phyloP scores from a whole-genome alignment of 176 grass and related monocot genomes.

The Tuctoria greenei region DNA sequence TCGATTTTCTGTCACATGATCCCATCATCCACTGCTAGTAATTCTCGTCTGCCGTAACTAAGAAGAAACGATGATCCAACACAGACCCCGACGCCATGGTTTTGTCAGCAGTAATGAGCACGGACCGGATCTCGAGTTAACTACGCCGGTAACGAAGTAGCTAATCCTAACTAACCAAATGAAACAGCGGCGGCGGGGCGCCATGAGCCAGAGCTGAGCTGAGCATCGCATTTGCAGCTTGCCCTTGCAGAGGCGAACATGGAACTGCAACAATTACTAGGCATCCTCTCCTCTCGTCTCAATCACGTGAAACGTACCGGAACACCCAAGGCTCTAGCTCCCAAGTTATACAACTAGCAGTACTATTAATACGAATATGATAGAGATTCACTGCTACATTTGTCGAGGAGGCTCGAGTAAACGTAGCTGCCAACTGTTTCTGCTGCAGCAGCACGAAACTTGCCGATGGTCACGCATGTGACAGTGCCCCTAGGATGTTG shows the following conservation, averaged over 20 bases:
- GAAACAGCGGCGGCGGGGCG: not conserved
- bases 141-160: not conserved
- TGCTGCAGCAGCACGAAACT: too few relatives aligned
- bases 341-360: not conserved
- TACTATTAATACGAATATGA: not conserved
- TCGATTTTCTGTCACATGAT: not conserved
- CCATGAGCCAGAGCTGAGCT: too few relatives aligned
- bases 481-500: not conserved
- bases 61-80: conserved; percentile 15
- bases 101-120: not conserved
- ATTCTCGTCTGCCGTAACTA: not conserved
- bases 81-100: conserved; percentile 23
- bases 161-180: not conserved
- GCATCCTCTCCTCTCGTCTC: not conserved
- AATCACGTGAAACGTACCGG: conserved; percentile 32
- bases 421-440: not conserved
- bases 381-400: not conserved
- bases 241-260: not conserved
- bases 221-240: not conserved
- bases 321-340: not conserved
- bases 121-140: conserved; percentile 28
- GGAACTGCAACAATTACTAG: not conserved
- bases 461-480: not conserved
- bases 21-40: not conserved
- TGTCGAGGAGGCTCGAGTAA: too few relatives aligned